These are phyloP conservation scores for Voacanga thouarsii DNA, from an alignment of 257 asterid genomes.

Conservation along the genomic window DNA sequence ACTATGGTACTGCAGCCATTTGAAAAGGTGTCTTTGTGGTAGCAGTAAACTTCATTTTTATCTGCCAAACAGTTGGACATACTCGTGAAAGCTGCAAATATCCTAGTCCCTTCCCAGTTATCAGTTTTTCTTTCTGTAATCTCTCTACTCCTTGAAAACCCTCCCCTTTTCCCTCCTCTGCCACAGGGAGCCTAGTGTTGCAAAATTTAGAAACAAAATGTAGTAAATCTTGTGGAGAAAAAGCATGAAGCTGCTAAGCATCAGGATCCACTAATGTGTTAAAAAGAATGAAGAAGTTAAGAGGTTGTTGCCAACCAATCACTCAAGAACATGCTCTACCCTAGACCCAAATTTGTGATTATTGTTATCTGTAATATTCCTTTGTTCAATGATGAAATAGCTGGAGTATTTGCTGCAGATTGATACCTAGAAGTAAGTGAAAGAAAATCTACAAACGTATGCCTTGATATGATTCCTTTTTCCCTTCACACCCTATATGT, in stretches of 20 bases:
- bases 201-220: not conserved
- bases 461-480: not conserved
- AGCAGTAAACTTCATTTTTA: not conserved
- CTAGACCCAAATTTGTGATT: not conserved
- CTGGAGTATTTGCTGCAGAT: not conserved
- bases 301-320: not conserved
- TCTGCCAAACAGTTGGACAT: not conserved
- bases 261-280: not conserved
- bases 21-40: not conserved
- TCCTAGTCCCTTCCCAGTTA: not conserved
- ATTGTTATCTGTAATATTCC: not conserved
- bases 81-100: not conserved
- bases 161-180: not conserved
- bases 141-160: not conserved
- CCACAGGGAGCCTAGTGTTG: not conserved
- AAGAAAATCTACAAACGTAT: not conserved
- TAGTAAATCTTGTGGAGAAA: not conserved
- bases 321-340: not conserved
- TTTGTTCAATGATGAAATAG: not conserved
- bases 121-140: not conserved
- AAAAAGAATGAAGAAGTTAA: not conserved
- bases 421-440: not conserved
- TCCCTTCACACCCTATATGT: not conserved
- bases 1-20: too few species aligned
- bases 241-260: not conserved